These are phyloP conservation scores for Hypoxylon rubiginosum DNA, from an alignment of 2,329 filamentous ascomycete genomes.

Conservation along the genomic window DNA sequence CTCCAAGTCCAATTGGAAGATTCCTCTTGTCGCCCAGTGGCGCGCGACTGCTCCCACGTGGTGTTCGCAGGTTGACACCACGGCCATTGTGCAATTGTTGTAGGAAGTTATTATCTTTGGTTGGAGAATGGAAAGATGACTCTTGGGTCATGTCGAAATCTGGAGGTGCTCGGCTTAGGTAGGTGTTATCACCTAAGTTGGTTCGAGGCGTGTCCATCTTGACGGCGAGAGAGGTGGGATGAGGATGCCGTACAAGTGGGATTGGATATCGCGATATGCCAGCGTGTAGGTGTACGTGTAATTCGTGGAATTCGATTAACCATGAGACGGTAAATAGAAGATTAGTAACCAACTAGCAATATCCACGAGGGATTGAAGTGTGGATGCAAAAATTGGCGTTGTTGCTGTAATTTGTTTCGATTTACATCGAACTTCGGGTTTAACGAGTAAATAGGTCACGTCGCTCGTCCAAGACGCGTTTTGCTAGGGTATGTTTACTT, in stretches of 20 bases:
- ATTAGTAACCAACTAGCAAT: conserved; percentile 10
- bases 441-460: background rate
- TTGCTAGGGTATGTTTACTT: conserved; percentile 56
- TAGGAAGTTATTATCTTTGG: conserved; percentile 82
- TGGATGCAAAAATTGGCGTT: background rate
- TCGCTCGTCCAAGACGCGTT: conserved; percentile 35
- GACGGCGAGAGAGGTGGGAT: conserved; percentile 30
- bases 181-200: conserved; percentile 86
- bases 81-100: conserved; percentile 79
- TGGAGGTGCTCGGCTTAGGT: conserved; percentile 73
- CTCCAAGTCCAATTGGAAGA: conserved; percentile 72
- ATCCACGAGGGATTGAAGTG: background rate
- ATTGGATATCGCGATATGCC: conserved; percentile 25
- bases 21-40: conserved; percentile 80
- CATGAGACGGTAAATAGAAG: conserved; percentile 29
- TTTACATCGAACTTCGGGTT: background rate
- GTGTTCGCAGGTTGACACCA: conserved; percentile 76
- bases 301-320: conserved; percentile 34
- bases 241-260: conserved; percentile 32
- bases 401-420: background rate
- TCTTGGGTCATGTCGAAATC: conserved; percentile 90
- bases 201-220: conserved; percentile 86
- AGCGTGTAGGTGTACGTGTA: conserved; percentile 18
- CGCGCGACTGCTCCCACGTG: conserved; percentile 72
- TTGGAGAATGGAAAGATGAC: conserved; percentile 86